These are phyloP conservation scores for Clonostachys byssicola DNA, from an alignment of 2,329 filamentous ascomycete species.

Conservation along the genomic window DNA sequence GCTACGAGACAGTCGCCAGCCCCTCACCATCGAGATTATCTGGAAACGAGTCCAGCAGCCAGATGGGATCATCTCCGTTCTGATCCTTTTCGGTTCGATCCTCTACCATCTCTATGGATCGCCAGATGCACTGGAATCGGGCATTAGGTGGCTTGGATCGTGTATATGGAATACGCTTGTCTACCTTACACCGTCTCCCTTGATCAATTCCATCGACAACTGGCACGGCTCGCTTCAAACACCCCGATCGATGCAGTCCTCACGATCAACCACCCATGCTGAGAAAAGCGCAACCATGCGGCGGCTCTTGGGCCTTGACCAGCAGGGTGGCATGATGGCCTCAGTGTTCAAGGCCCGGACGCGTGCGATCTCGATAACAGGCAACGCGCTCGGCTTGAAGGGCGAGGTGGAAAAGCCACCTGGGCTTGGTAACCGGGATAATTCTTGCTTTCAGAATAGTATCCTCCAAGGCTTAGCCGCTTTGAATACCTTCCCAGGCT, in stretches of 20 bases:
- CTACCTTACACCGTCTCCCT: conserved; percentile 46
- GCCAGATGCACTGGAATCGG: conserved; percentile 20
- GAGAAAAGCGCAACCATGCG: conserved; percentile 63
- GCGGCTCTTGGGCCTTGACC: conserved; percentile 57
- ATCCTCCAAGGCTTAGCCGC: conserved; percentile 83
- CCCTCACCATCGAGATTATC: not conserved
- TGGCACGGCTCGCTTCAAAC: conserved; percentile 37
- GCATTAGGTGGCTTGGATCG: conserved; percentile 21
- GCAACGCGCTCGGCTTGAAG: conserved; percentile 31
- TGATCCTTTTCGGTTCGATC: conserved; percentile 11
- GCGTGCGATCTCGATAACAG: conserved; percentile 49
- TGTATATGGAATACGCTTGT: conserved; percentile 60
- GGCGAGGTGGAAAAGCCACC: conserved; percentile 40
- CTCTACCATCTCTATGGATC: conserved; percentile 26
- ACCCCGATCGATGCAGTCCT: conserved; percentile 1
- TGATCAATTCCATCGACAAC: conserved; percentile 54
- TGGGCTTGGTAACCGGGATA: conserved; percentile 87
- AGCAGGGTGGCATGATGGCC: conserved; percentile 45
- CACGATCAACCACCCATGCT: conserved; percentile 33
- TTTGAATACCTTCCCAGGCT: conserved; percentile 63
- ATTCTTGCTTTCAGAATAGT: conserved; percentile 97
- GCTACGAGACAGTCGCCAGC: not conserved
- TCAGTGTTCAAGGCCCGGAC: conserved; percentile 55
- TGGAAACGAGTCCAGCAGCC: conserved; percentile 1
- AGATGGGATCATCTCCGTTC: not conserved